Conservation (phyloP, 257 asterid genomes). For the Rauvolfia tetraphylla region DNA sequence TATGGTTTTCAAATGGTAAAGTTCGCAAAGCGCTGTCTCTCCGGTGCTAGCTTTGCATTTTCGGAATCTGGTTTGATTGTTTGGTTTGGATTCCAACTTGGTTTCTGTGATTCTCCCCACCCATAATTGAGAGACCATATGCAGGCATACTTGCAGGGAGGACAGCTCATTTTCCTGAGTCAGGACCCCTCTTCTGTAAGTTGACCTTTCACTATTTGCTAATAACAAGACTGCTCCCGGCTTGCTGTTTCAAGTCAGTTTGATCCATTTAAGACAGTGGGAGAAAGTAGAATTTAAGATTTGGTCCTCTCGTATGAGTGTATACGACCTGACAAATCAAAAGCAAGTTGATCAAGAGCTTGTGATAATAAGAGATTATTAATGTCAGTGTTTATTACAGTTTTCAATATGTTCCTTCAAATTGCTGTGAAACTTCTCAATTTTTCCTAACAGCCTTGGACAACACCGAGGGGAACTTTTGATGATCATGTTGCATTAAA, state of each 20-base stretch:
- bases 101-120: not conserved
- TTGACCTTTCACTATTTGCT: not conserved
- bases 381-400: not conserved
- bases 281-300: not conserved
- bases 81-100: not conserved
- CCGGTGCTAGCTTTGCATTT: not conserved
- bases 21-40: not conserved
- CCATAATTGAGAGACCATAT: not conserved
- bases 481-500: not conserved
- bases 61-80: not conserved
- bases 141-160: not conserved
- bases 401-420: not conserved
- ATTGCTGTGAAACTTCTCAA: constrained; percentile 3
- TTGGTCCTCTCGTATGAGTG: not conserved
- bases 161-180: not conserved
- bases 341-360: not conserved
- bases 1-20: not conserved
- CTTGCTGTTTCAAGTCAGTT: constrained; percentile 1
- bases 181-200: constrained; percentile 1
- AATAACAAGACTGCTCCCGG: not conserved
- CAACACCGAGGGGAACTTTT: not conserved
- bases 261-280: not conserved
- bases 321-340: not conserved
- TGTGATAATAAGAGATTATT: not conserved
- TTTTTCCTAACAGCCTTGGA: not conserved